A percentile compares a stretch with the other conserved stretches of the same genome.
These are phyloP conservation scores for Trichothecium sympodiale DNA, from an alignment of 2,329 filamentous ascomycete genomes.

Conservation along the genomic window DNA sequence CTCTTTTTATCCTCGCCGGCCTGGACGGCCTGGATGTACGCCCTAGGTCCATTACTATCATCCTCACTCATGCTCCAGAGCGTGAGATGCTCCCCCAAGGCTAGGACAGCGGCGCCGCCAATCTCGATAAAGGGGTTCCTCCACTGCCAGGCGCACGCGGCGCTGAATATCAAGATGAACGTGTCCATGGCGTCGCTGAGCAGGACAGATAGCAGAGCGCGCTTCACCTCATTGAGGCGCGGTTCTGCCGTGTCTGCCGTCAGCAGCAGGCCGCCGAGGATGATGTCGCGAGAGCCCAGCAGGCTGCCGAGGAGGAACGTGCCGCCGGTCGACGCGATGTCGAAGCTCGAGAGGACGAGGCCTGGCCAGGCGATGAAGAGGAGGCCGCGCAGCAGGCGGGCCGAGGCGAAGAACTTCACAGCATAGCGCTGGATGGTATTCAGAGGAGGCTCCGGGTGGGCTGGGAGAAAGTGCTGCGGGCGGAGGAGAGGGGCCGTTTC, in stretches of 20 bases:
- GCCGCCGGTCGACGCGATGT: conserved; percentile 14
- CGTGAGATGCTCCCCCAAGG: conserved; percentile 19
- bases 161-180: conserved; percentile 21
- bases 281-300: conserved; percentile 19
- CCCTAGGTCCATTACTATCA: conserved; percentile 5
- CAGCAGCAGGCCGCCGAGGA: conserved; percentile 17
- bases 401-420: conserved; percentile 12
- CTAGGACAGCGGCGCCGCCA: conserved; percentile 16
- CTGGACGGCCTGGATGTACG: conserved; percentile 5
- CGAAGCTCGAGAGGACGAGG: conserved; percentile 17
- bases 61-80: conserved; percentile 21
- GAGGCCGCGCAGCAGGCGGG: conserved; percentile 17
- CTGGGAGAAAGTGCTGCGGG: too few relatives aligned
- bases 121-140: conserved; percentile 17
- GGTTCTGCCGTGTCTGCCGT: conserved; percentile 11
- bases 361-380: conserved; percentile 15
- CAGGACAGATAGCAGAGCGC: conserved; percentile 17
- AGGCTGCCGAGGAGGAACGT: conserved; percentile 18
- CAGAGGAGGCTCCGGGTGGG: background rate
- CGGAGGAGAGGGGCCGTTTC: too few relatives aligned
- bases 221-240: conserved; percentile 14
- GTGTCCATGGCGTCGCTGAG: conserved; percentile 22
- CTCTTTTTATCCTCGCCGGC: conserved; percentile 16
- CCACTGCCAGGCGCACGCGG: conserved; percentile 18
- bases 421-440: conserved; percentile 12